Evolutionary conservation across 2,329 filamentous ascomycete genomes (phyloP), one percentile per base, ranked within the genome.

Genomic region (Claviceps sorghi): DNA sequence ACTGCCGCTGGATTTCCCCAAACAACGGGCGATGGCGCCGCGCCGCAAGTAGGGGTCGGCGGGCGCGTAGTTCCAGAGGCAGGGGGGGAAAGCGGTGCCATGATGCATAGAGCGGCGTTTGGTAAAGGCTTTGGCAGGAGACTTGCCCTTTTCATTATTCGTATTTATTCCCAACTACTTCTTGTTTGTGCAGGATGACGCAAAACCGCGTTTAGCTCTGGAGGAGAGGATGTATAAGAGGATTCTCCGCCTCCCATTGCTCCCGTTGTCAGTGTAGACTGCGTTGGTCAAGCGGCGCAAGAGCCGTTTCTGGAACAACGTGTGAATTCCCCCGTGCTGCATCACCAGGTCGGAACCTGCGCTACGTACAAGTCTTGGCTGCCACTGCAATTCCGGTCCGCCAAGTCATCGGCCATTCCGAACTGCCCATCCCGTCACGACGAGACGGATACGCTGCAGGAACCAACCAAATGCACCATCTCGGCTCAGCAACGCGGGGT

Each of bases 1-100:
- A 59, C 67, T 96, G 56, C 93, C 93, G 3, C 71, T 96, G 47
- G 77, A 83, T 54, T 96, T 96, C 65, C 93, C 91, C 1, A 89
- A 84, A 70, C 67, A 69, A 59, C 63, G 65, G 50, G 61, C 64
- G 26, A 64, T 67, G 19, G 55, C 52, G 30, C 75, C 22, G 74
- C 63, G 8, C 49, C 60, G 53, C 29, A 53, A 55, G 50, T 57
- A 55, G 19, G 2, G 38, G 15, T 19, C 19, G 21, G 36, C n/a
- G 41, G 22, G 11, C 21, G 15, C 38, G 30, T 49, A 38, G 10
- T 19, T 5, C 2, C 19, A 7, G 22, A 22, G 21, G 10, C 29
- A 7, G 38, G 29, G 46, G 46, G 19, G n/a, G 30, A 10, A 17
- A 29, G 49, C 30, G 19, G 8, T n/a, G 11, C 22, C 26, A 47